Evolutionary conservation across 2,329 filamentous ascomycete species (phyloP).

Genomic region (Monascus ruber): DNA sequence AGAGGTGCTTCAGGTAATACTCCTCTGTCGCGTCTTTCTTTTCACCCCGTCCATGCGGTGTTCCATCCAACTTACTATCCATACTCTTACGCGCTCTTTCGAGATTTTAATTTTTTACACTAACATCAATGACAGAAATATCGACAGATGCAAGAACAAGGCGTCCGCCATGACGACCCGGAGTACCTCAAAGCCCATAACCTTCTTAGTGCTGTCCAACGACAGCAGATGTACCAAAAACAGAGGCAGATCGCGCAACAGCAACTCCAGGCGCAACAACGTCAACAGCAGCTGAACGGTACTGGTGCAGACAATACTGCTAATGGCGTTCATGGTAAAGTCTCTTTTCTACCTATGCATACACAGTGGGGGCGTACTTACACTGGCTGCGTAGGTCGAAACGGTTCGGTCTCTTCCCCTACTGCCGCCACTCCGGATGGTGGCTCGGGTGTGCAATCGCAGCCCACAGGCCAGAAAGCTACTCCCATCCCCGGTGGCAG

Average conservation of each 20-base stretch:
- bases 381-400: conserved; percentile 18
- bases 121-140: conserved; percentile 56
- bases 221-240: conserved; percentile 48
- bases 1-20: conserved; percentile 48
- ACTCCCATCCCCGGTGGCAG: conserved; percentile 35
- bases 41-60: too few relatives aligned
- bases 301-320: conserved; percentile 16
- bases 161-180: conserved; percentile 69
- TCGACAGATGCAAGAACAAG: conserved; percentile 75
- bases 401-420: conserved; percentile 24
- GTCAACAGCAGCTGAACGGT: conserved; percentile 38
- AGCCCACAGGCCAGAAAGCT: conserved; percentile 7
- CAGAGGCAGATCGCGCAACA: conserved; percentile 39
- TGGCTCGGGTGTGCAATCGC: conserved; percentile 10
- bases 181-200: conserved; percentile 75
- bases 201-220: conserved; percentile 61
- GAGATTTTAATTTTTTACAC: conserved; percentile 7
- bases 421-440: conserved; percentile 13
- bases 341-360: not conserved
- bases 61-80: not conserved
- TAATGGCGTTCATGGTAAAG: conserved; percentile 34
- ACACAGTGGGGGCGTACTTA: not conserved
- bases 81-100: not conserved
- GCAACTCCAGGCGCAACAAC: conserved; percentile 22
- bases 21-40: too few relatives aligned